Evolutionary conservation across 768 basidiomycete species (phyloP).

Genomic region (Phallus indusiatus): DNA sequence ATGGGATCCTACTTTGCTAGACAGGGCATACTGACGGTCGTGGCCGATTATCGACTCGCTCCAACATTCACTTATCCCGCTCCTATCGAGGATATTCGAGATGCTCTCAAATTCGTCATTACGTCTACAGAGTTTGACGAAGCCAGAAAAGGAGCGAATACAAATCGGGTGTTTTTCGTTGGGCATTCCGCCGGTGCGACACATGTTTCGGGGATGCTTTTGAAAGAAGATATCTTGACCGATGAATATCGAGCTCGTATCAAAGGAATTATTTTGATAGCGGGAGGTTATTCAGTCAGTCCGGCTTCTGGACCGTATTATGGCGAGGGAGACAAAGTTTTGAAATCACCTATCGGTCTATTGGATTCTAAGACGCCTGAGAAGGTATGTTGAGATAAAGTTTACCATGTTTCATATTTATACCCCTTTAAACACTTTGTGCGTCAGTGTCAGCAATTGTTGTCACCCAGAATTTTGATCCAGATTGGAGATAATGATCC

Average conservation of each 20-base stretch:
- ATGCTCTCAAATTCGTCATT: conserved; percentile 43
- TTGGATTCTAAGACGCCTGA: conserved; percentile 2
- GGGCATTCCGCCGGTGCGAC: conserved; percentile 57
- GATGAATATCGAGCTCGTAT: conserved; percentile 26
- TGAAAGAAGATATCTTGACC: conserved; percentile 29
- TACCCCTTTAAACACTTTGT: conserved; percentile 29
- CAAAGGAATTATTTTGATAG: conserved; percentile 36
- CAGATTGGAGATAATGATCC: conserved; percentile 49
- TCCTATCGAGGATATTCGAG: conserved; percentile 46
- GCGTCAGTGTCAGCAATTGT: conserved; percentile 22
- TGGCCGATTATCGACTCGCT: conserved; percentile 60
- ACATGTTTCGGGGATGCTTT: conserved; percentile 36
- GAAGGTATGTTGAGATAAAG: conserved; percentile 31
- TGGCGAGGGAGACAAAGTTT: conserved; percentile 21
- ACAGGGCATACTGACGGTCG: conserved; percentile 49
- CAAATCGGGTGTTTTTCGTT: conserved; percentile 36
- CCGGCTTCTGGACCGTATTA: conserved; percentile 16
- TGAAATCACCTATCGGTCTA: conserved; percentile 1
- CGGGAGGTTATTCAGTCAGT: conserved; percentile 34
- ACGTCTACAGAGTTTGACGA: not conserved
- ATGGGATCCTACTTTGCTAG: conserved; percentile 54
- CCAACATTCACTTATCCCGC: conserved; percentile 49
- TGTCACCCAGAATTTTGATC: conserved; percentile 39
- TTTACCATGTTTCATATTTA: conserved; percentile 31
- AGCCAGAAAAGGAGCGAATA: conserved; percentile 22